phyloP scores from a whole-genome alignment of 805 yeast species.

The Suhomyces pyralidae region DNA sequence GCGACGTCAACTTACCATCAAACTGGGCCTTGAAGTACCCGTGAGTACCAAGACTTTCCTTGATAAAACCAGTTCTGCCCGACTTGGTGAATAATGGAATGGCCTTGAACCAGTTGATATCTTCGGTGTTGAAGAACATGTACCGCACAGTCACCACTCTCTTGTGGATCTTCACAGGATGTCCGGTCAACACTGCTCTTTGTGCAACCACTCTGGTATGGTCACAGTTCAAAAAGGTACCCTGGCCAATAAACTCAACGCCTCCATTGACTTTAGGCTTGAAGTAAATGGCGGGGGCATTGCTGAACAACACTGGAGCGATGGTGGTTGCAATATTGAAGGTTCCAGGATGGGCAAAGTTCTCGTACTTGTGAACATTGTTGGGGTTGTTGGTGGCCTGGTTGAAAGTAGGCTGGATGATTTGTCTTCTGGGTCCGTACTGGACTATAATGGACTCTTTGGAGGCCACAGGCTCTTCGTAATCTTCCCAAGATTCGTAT shows the following conservation, averaged over 20 bases:
- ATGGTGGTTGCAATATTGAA: conserved; percentile 77
- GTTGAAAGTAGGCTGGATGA: conserved; percentile 79
- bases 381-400: conserved; percentile 74
- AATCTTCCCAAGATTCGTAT: conserved; percentile 85
- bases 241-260: conserved; percentile 78
- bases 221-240: conserved; percentile 84
- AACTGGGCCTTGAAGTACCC: conserved; percentile 96
- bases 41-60: conserved; percentile 95
- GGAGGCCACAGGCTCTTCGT: conserved; percentile 80
- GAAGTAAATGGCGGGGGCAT: conserved; percentile 82
- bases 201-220: conserved; percentile 81
- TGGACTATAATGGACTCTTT: conserved; percentile 79
- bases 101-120: conserved; percentile 83
- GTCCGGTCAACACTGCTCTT: conserved; percentile 87
- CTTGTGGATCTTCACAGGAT: conserved; percentile 93
- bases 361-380: conserved; percentile 82
- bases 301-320: conserved; percentile 82
- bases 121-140: conserved; percentile 94
- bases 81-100: conserved; percentile 89
- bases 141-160: conserved; percentile 87
- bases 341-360: conserved; percentile 74
- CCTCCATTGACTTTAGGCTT: conserved; percentile 51
- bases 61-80: conserved; percentile 93
- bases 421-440: conserved; percentile 88
- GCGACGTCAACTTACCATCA: conserved; percentile 85